Conservation (phyloP, 2,329 filamentous ascomycete species). For the Lecanicillium sp. region DNA sequence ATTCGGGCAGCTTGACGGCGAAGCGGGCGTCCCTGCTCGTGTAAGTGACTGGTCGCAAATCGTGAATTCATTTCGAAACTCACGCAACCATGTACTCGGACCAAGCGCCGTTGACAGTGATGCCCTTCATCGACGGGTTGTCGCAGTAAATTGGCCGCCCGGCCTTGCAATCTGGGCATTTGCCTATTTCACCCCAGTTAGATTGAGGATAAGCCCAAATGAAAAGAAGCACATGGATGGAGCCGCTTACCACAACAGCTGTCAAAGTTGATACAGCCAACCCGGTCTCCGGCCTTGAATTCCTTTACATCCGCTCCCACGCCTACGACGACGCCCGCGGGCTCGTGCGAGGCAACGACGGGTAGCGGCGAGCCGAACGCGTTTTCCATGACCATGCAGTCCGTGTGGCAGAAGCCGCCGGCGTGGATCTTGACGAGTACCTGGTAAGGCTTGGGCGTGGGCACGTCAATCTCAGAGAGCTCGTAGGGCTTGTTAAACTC, state of each 20-base stretch:
- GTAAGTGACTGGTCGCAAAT: neutral
- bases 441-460: slow-evolving; percentile 14
- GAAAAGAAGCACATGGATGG: too few relatives aligned
- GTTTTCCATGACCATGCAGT: slow-evolving; percentile 16
- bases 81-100: slow-evolving; percentile 16
- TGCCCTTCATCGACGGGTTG: slow-evolving; percentile 13
- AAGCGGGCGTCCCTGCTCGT: slow-evolving; percentile 12
- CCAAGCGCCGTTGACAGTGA: slow-evolving; percentile 13
- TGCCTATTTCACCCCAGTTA: neutral
- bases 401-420: slow-evolving; percentile 16
- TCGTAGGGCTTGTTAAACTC: slow-evolving; percentile 13
- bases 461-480: slow-evolving; percentile 10
- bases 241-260: slow-evolving; percentile 10
- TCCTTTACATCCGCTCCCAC: slow-evolving; percentile 1
- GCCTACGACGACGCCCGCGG: slow-evolving; percentile 2
- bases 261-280: slow-evolving; percentile 16
- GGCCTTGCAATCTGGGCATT: slow-evolving; percentile 13
- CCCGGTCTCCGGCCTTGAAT: slow-evolving; percentile 4
- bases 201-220: too few relatives aligned
- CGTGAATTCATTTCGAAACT: neutral
- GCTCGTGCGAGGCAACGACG: slow-evolving; percentile 14
- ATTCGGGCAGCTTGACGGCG: slow-evolving; percentile 13
- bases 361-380: slow-evolving; percentile 11
- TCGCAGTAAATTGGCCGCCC: slow-evolving; percentile 15
- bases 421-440: slow-evolving; percentile 15